phyloP scores from a whole-genome alignment of 768 basidiomycete genomes.

The Suillus ampliporus region DNA sequence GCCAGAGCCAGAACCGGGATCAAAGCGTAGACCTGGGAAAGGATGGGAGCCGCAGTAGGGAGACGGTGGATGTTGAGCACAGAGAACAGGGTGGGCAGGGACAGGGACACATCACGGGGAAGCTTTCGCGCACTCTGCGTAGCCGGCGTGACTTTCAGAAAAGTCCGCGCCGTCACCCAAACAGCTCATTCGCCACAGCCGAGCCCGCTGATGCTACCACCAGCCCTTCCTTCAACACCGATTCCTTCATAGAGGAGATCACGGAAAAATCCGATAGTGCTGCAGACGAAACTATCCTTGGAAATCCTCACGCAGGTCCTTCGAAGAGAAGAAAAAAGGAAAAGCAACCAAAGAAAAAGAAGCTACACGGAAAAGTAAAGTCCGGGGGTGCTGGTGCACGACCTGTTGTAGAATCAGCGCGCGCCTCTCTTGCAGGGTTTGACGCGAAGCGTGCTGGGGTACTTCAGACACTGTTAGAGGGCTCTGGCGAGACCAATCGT shows the following conservation, averaged over 20 bases:
- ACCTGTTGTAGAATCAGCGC: constrained; percentile 1
- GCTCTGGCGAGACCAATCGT: neutral
- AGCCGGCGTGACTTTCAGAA: neutral
- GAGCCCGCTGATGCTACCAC: neutral
- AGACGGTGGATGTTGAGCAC: neutral
- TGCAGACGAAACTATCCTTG: neutral
- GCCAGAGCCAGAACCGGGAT: neutral
- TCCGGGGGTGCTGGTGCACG: neutral
- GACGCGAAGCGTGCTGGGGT: neutral
- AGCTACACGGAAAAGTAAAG: neutral
- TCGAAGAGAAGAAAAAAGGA: constrained; percentile 2
- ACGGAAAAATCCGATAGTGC: neutral
- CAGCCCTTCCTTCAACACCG: neutral
- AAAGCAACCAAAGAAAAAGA: neutral
- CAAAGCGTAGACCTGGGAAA: neutral
- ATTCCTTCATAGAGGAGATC: neutral
- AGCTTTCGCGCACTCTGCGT: neutral
- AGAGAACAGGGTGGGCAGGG: neutral
- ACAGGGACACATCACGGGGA: neutral
- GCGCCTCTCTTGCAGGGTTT: neutral
- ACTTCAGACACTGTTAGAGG: neutral
- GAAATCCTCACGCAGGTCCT: neutral
- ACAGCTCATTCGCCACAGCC: neutral
- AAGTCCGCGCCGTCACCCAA: neutral
- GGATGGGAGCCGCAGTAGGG: neutral